Base-by-base conservation (phyloP, 2,329 filamentous ascomycete species). In the Ceratocystis huliohia region DNA sequence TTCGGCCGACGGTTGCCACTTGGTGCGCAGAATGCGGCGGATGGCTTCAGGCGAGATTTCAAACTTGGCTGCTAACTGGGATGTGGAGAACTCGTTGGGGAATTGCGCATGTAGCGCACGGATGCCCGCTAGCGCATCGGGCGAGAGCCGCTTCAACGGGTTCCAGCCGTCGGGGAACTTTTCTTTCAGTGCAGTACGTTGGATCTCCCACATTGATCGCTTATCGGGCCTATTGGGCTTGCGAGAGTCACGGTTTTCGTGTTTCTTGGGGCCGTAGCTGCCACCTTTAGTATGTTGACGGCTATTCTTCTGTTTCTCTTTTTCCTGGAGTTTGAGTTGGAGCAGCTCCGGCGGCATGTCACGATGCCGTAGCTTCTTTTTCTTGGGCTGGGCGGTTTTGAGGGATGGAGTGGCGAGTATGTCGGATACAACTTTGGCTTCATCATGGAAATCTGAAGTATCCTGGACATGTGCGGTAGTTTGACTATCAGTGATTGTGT, bases 51-150 rank as follows among this genome's bases (percentile, higher is more conserved):
- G 80, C 0, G 91, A 91, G n/a, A 96, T 80, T 74, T 91, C 81
- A 76, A 97, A 99, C 71, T 91, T 84, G 1, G 85, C 73, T 0
- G 93, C 84, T 15, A 97, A 84, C 44, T 84, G 81, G 17, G 81
- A 75, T 0, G 88, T 95, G 3, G 87, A 88, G 77, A 91, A 96
- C 67, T 82, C 80, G 1, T 88, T 81, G 0, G 93, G 91, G 69
- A 91, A 87, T 71, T 91, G 86, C 30, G 82, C 78, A 74, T 96
- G 85, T 44, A 99, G 79, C 22, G 89, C 87, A 53, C 91, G 86
- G 71, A 99, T 96, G 53, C 91, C 92, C n/a, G 89, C 87, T 41
- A 96, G 79, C 0, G 92, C 91, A 75, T 97, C 93, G 0, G 94
- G 94, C 0, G 94, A 97, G 8, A 99, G 81, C 67, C 87, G 87